Percentiles rank a stretch among this genome's conserved stretches.
Evolutionary conservation across 164 flowering plant species (phyloP).

Genomic region (Aristolochia contorta): DNA sequence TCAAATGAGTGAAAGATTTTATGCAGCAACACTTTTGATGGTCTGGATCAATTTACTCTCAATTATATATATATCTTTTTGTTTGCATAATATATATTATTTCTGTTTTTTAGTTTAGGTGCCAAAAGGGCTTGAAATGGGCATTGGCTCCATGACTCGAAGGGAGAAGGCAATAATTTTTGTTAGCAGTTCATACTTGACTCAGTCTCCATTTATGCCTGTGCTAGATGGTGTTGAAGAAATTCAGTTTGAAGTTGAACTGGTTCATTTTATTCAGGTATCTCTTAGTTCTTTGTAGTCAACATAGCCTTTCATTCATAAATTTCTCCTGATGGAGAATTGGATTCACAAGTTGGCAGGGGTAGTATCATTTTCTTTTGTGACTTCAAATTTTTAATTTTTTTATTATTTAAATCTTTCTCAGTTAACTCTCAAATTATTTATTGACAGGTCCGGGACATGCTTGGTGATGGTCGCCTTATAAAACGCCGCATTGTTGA

Average conservation of each 20-base stretch:
- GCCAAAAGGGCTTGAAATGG: conserved; percentile 98
- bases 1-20: no score
- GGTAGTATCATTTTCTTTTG: background rate
- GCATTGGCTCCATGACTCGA: conserved; percentile 83
- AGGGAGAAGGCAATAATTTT: conserved; percentile 78
- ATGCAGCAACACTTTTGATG: no score
- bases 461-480: conserved; percentile 98
- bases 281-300: background rate
- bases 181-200: conserved; percentile 60
- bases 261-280: conserved; percentile 91
- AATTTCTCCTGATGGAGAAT: background rate
- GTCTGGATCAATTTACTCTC: no score
- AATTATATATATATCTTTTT: background rate
- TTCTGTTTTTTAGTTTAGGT: conserved; percentile 39
- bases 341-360: background rate
- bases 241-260: conserved; percentile 86
- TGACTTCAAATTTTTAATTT: no score
- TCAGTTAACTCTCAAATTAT: background rate
- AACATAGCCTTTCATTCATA: background rate
- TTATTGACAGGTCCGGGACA: conserved; percentile 67
- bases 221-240: conserved; percentile 45
- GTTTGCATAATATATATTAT: conserved; percentile 3
- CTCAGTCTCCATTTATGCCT: conserved; percentile 53
- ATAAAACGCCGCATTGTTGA: conserved; percentile 88
- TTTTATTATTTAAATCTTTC: no score